phyloP scores from a whole-genome alignment of 2,329 filamentous ascomycete genomes.

The Diplodia corticola region DNA sequence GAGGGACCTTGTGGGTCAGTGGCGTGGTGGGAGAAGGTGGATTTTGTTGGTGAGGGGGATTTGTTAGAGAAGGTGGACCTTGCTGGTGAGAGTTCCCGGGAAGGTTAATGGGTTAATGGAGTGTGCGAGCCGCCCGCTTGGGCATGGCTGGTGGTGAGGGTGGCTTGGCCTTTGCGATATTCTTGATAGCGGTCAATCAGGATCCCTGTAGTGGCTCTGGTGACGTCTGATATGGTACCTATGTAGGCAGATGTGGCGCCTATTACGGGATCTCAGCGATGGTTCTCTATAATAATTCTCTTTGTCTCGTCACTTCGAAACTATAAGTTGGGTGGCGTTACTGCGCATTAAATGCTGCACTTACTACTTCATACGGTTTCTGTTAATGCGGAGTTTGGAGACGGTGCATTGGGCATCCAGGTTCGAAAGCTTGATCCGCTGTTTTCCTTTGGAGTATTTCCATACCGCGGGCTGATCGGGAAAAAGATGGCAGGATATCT shows the following conservation, averaged over 20 bases:
- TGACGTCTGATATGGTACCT: conserved; percentile 56
- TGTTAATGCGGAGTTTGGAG: background rate
- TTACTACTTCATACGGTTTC: background rate
- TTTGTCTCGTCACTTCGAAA: background rate
- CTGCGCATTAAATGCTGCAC: background rate
- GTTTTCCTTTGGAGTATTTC: conserved; percentile 35
- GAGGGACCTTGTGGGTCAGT: no score
- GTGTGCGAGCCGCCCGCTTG: background rate
- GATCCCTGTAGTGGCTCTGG: conserved; percentile 60
- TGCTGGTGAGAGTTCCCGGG: background rate
- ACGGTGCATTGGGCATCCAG: background rate
- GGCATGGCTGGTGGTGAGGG: background rate
- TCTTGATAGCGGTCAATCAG: conserved; percentile 30
- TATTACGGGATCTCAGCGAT: conserved; percentile 63
- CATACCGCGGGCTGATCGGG: conserved; percentile 72
- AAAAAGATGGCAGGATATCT: conserved; percentile 63
- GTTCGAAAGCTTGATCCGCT: background rate
- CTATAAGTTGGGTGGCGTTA: background rate
- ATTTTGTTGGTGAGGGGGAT: background rate
- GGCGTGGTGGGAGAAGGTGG: background rate
- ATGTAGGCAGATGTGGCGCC: conserved; percentile 60
- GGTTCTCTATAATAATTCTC: conserved; percentile 30
- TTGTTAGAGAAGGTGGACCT: background rate
- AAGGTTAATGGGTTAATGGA: background rate
- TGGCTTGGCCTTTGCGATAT: background rate